Evolutionary conservation across 345 rosid genomes (phyloP).

Genomic region (Schrenkiella parvula): DNA sequence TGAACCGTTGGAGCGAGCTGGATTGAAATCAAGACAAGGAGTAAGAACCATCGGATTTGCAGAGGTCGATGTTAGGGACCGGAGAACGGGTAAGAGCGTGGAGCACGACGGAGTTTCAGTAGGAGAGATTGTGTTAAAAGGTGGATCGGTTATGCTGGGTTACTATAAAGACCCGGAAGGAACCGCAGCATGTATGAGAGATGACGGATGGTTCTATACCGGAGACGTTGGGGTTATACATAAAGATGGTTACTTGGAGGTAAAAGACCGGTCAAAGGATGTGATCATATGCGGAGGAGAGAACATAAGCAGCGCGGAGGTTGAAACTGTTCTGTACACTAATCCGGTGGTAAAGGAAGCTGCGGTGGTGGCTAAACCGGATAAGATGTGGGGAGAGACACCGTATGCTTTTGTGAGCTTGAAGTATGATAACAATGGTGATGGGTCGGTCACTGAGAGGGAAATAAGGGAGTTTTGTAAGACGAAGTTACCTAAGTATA

Average conservation of each 20-base stretch:
- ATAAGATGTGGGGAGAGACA: slow-evolving; percentile 45
- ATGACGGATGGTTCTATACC: slow-evolving; percentile 54
- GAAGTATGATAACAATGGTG: slow-evolving; percentile 22
- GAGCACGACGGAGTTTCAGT: slow-evolving; percentile 41
- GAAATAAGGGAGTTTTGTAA: slow-evolving; percentile 51
- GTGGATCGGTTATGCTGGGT: slow-evolving; percentile 56
- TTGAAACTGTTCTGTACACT: slow-evolving; percentile 52
- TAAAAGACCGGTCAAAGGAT: slow-evolving; percentile 61
- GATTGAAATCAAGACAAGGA: slow-evolving; percentile 55
- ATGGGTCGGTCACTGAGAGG: slow-evolving; percentile 19
- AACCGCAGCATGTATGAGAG: slow-evolving; percentile 39
- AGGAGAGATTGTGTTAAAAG: slow-evolving; percentile 56
- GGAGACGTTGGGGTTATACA: slow-evolving; percentile 68
- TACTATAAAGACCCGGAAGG: slow-evolving; percentile 52
- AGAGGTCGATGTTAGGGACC: slow-evolving; percentile 42
- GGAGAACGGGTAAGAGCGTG: slow-evolving; percentile 39
- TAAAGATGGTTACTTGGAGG: slow-evolving; percentile 54
- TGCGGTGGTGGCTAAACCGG: slow-evolving; percentile 61
- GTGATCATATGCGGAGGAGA: slow-evolving; percentile 66
- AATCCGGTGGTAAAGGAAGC: slow-evolving; percentile 59
- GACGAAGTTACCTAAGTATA: slow-evolving; percentile 45
- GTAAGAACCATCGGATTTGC: slow-evolving; percentile 33
- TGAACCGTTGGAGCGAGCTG: slow-evolving; percentile 37
- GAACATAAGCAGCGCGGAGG: slow-evolving; percentile 52
- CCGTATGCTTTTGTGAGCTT: slow-evolving; percentile 63